Conservation (phyloP, 164 flowering plant species). For the Umbellularia californica region DNA sequence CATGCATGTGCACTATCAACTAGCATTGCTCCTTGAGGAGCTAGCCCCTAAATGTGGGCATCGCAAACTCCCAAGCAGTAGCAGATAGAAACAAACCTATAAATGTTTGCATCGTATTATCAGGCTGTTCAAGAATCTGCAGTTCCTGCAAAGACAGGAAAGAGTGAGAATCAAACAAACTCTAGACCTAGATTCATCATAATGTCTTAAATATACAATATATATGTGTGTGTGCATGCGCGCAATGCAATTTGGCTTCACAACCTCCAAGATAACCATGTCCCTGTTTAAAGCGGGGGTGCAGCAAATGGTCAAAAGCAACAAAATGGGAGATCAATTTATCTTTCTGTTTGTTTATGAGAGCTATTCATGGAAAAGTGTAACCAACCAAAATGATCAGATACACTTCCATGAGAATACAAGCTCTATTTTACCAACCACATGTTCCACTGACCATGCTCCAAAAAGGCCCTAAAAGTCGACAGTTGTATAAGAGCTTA, state of each 20-base stretch:
- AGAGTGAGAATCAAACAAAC: background rate
- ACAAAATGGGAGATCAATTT: background rate
- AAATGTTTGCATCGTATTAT: background rate
- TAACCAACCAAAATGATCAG: background rate
- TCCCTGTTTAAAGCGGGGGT: background rate
- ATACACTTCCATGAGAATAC: background rate
- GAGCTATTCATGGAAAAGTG: background rate
- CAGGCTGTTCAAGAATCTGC: background rate
- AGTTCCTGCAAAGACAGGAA: background rate
- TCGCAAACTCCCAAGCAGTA: background rate
- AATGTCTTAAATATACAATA: background rate
- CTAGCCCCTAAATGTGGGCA: background rate
- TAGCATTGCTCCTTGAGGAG: background rate
- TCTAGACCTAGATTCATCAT: background rate
- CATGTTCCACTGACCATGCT: background rate
- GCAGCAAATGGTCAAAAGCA: background rate
- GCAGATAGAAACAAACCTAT: slow-evolving; percentile 3
- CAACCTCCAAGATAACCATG: background rate
- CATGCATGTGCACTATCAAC: background rate
- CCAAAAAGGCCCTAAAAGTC: background rate
- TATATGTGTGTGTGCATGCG: too few relatives aligned
- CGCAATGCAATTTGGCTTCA: background rate
- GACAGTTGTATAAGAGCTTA: background rate
- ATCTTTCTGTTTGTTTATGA: background rate
- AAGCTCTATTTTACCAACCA: too few relatives aligned